Base-by-base conservation (phyloP, 768 basidiomycete genomes). In the Kwoniella europaea region DNA sequence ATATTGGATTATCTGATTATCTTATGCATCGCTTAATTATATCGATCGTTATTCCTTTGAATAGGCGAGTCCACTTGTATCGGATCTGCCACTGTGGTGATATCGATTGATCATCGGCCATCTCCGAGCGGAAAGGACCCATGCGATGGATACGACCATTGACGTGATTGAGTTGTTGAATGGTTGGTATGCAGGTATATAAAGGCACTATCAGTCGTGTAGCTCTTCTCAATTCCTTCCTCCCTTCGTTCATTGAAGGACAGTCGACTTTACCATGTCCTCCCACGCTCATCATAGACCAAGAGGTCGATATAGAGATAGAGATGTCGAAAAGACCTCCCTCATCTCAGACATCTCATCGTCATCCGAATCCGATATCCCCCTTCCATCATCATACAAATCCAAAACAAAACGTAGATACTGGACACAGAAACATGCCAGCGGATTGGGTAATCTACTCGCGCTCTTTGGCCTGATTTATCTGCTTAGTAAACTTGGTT, bases 301-400 rank as follows among this genome's bases (percentile, higher is more conserved):
- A 10, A 42, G 59, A 27, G 15, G 24, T 22, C 18, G 63, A 10
- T 55, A 64, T 42, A 27, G 63, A 53, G 50, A 64, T 64, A 52
- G 63, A 53, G 50, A 64, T 64, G 35, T 52, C 13, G 57, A 46
- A 24, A 55, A 61, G 41, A 16, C 66, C 44, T 67, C 66, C n/a
- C 20, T 46, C 35, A 35, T 35, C 35, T 35, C 35, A 35, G 35
- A 7, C 6, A 6, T 4, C 65, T 42, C 12, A 41, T 58, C 22
- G 41, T 27, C 56, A 6, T 54, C 56, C 9, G 55, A 35, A 16
- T 67, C 29, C 3, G 52, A 42, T 43, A 57, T 52, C 41, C 56
- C 65, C 20, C 55, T 57, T 43, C 65, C 41, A 44, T 59, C 46
- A 58, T 18, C 20, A 24, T 57, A 22, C 56, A 59, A 42, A 20